Evolutionary conservation across 2,329 filamentous ascomycete genomes (phyloP).

Genomic region (Calonectria montana): DNA sequence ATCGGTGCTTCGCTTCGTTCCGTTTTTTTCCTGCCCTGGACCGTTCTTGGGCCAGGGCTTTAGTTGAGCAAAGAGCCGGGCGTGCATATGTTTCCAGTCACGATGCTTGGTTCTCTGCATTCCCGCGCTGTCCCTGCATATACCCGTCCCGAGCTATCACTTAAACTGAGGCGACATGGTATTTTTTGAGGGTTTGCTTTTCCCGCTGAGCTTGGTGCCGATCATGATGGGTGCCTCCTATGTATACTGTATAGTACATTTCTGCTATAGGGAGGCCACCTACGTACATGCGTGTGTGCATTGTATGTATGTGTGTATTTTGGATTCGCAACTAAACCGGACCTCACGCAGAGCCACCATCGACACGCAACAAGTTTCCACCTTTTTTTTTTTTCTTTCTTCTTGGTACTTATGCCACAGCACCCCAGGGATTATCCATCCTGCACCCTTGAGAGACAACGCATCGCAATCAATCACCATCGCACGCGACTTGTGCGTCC

Average conservation of each 20-base stretch:
- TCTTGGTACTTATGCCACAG: neutral
- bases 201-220: neutral
- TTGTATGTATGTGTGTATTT: neutral
- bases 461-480: neutral
- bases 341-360: neutral
- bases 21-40: neutral
- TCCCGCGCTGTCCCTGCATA: neutral
- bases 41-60: neutral
- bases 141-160: neutral
- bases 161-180: neutral
- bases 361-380: neutral
- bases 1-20: neutral
- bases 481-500: neutral
- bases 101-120: neutral
- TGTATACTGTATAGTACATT: neutral
- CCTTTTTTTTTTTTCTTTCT: neutral
- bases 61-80: neutral
- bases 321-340: slow-evolving; percentile 2
- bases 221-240: neutral
- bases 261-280: neutral
- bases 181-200: neutral
- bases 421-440: neutral
- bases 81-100: slow-evolving; percentile 1
- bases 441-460: neutral
- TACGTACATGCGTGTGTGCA: too few relatives aligned